A percentile compares a stretch with the other conserved stretches of the same genome.
Conservation (phyloP, 2,329 filamentous ascomycete species). For the Xenoacremonium recifei region DNA sequence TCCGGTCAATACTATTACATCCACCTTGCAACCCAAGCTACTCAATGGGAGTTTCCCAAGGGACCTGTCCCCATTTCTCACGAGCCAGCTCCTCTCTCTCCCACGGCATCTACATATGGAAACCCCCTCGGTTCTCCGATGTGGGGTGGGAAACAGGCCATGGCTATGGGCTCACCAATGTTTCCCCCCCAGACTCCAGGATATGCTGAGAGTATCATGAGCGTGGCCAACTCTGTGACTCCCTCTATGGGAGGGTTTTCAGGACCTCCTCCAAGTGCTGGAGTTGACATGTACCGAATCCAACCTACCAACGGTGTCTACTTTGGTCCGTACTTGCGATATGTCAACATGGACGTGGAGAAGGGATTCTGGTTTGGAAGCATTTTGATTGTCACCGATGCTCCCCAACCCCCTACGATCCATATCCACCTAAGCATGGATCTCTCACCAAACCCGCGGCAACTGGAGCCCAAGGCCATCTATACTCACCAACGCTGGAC, state of each 20-base stretch:
- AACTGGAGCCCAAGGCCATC: constrained; percentile 79
- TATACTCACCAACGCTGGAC: constrained; percentile 90
- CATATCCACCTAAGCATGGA: constrained; percentile 90
- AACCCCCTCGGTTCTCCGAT: constrained; percentile 71
- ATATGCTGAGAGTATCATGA: constrained; percentile 84
- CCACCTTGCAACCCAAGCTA: constrained; percentile 89
- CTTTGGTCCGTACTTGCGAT: constrained; percentile 93
- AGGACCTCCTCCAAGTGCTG: constrained; percentile 82
- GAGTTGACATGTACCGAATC: constrained; percentile 92
- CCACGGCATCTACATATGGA: constrained; percentile 73
- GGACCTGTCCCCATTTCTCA: constrained; percentile 86
- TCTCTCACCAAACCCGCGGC: constrained; percentile 86
- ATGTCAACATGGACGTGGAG: constrained; percentile 96
- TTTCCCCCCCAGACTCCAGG: constrained; percentile 80
- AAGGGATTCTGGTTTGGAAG: constrained; percentile 89
- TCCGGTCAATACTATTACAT: constrained; percentile 99
- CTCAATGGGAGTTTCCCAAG: constrained; percentile 98
- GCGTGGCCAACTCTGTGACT: constrained; percentile 69
- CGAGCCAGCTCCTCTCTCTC: constrained; percentile 79
- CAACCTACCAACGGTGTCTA: constrained; percentile 95
- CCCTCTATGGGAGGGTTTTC: constrained; percentile 81
- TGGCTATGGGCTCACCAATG: constrained; percentile 73
- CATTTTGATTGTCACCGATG: constrained; percentile 89
- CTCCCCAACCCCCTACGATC: constrained; percentile 89
- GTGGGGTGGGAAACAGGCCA: constrained; percentile 50